Conservation (phyloP, 139 green algal species). For the Klebsormidium nitens region DNA sequence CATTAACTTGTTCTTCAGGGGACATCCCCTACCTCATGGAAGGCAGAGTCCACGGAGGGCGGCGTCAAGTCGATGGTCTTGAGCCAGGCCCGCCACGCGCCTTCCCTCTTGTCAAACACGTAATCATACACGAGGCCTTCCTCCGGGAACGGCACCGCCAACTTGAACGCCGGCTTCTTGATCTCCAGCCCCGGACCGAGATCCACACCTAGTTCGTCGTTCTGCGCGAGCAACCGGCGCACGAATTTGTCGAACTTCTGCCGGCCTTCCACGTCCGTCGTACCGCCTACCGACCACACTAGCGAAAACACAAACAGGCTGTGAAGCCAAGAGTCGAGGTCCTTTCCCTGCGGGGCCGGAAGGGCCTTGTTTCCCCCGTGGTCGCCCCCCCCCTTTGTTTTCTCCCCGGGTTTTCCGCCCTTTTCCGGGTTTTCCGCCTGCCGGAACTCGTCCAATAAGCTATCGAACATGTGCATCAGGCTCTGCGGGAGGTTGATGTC, state of each 20-base stretch:
- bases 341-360: background rate
- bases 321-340: slow-evolving; percentile 47
- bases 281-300: slow-evolving; percentile 64
- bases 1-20: no score
- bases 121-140: slow-evolving; percentile 64
- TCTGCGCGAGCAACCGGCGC: slow-evolving; percentile 51
- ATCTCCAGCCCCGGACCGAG: slow-evolving; percentile 60
- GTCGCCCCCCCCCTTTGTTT: background rate
- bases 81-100: slow-evolving; percentile 59
- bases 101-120: slow-evolving; percentile 51
- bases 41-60: slow-evolving; percentile 36
- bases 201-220: slow-evolving; percentile 52
- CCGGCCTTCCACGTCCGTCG: slow-evolving; percentile 55
- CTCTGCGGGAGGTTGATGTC: slow-evolving; percentile 56
- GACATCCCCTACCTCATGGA: no score
- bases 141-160: slow-evolving; percentile 34
- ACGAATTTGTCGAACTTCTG: slow-evolving; percentile 53
- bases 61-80: slow-evolving; percentile 43
- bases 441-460: slow-evolving; percentile 51
- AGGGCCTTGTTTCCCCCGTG: background rate
- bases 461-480: slow-evolving; percentile 50
- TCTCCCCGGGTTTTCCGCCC: background rate
- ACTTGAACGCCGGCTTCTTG: slow-evolving; percentile 38
- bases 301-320: slow-evolving; percentile 64
- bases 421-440: background rate